phyloP scores from a whole-genome alignment of 345 rosid genomes.

The Citrus mangshanensis region DNA sequence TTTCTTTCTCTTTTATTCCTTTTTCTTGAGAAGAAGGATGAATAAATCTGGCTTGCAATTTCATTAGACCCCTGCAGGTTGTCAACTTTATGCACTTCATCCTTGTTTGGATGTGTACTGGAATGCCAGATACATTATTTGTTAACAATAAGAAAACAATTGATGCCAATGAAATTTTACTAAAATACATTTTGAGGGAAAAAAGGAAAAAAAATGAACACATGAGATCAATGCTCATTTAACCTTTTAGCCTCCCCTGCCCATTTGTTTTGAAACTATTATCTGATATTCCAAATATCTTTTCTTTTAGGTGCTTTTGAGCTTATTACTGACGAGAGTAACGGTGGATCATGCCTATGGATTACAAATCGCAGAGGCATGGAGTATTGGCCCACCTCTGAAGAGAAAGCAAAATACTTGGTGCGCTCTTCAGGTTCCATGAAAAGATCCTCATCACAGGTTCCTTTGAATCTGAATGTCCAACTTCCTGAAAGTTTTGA shows the following conservation, averaged over 20 bases:
- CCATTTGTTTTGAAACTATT: background rate
- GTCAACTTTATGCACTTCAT: background rate
- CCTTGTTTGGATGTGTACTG: background rate
- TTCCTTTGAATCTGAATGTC: conserved; percentile 31
- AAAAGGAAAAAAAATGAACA: background rate
- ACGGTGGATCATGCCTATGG: conserved; percentile 92
- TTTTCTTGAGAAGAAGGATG: background rate
- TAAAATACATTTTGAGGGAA: background rate
- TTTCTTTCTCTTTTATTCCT: background rate
- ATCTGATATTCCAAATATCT: conserved; percentile 8
- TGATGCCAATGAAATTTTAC: background rate
- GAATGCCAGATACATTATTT: background rate
- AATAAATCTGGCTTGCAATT: background rate
- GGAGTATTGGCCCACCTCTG: conserved; percentile 90
- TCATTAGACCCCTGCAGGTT: background rate
- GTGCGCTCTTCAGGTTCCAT: conserved; percentile 41
- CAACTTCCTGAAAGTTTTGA: conserved; percentile 76
- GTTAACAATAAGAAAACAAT: background rate
- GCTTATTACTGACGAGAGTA: conserved; percentile 75
- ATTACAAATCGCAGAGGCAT: conserved; percentile 81
- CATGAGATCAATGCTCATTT: background rate
- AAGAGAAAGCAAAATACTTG: conserved; percentile 65
- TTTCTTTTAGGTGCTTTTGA: conserved; percentile 70
- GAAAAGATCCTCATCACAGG: conserved; percentile 33
- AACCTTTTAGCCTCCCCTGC: background rate